A percentile compares a stretch with the other conserved stretches of the same genome.
These are phyloP conservation scores for Alisma plantagoaquatica DNA, from an alignment of 106 monocot genomes.

Conservation along the genomic window DNA sequence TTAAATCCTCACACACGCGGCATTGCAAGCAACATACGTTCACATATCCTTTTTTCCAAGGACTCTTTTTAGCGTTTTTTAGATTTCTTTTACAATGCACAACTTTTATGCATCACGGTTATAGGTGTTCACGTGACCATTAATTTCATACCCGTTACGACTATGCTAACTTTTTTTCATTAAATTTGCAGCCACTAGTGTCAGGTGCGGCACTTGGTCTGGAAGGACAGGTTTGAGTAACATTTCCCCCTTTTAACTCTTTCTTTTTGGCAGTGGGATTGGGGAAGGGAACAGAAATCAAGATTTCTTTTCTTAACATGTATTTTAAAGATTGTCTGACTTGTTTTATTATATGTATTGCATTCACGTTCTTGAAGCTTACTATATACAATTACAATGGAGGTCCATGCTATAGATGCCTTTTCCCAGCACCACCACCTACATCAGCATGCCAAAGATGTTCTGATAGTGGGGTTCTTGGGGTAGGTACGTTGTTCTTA, in stretches of 20 bases:
- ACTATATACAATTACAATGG: conserved; percentile 94
- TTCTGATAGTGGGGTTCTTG: conserved; percentile 98
- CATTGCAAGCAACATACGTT: no score
- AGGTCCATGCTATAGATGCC: conserved; percentile 93
- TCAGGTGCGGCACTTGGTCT: conserved; percentile 95
- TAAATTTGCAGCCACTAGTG: conserved; percentile 62
- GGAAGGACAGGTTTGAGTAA: conserved; percentile 81
- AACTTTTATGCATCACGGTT: no score
- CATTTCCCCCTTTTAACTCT: background rate
- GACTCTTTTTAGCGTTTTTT: no score
- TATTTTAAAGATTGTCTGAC: background rate
- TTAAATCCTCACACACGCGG: no score
- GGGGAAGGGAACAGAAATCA: no score
- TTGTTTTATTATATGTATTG: background rate
- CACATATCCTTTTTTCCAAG: no score
- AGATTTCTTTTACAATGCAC: no score
- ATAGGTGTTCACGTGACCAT: no score
- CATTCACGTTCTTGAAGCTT: conserved; percentile 36
- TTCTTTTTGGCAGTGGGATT: no score
- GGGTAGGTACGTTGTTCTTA: conserved; percentile 62
- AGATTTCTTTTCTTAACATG: background rate
- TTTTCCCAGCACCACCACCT: conserved; percentile 96
- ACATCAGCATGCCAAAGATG: conserved; percentile 95
- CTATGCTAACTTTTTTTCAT: background rate
- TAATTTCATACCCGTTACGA: background rate